Evolutionary conservation across 148 eudicot species (phyloP).

Genomic region (Euryodendron excelsum): DNA sequence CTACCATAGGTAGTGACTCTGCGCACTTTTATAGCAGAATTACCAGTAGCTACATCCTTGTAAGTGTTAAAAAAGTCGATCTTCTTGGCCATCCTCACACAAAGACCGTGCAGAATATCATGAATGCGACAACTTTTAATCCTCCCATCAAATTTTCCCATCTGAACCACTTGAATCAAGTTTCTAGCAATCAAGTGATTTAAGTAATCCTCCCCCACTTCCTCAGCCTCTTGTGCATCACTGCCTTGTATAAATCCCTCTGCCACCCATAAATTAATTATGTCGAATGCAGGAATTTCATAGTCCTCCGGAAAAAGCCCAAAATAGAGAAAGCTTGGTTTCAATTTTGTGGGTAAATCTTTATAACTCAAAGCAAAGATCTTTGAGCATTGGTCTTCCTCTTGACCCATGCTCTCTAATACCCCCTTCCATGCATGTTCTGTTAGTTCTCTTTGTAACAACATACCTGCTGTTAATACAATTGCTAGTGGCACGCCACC

Average conservation of each 20-base stretch:
- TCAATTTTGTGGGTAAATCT: not conserved
- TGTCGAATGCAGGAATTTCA: not conserved
- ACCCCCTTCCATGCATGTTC: not conserved
- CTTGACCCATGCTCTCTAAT: not conserved
- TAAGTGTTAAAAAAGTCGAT: not conserved
- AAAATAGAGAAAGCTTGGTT: slow-evolving; percentile 12
- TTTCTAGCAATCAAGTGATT: slow-evolving; percentile 3
- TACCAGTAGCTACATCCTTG: not conserved
- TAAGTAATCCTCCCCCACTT: not conserved
- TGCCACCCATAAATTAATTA: not conserved
- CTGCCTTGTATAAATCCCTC: not conserved
- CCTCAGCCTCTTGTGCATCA: not conserved
- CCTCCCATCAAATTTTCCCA: not conserved
- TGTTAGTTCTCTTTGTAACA: not conserved
- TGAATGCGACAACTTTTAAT: too few relatives aligned
- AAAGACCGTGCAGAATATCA: too few relatives aligned
- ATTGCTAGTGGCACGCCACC: not conserved
- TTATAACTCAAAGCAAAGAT: slow-evolving; percentile 11
- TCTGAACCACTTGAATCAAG: slow-evolving; percentile 2
- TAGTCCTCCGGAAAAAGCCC: slow-evolving; percentile 9
- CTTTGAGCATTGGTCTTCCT: not conserved
- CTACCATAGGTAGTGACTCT: not conserved
- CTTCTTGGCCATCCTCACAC: too few relatives aligned
- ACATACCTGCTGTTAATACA: not conserved
- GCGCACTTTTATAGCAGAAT: not conserved